Conservation (phyloP, 768 basidiomycete species). For the Suillus subalutaceus region DNA sequence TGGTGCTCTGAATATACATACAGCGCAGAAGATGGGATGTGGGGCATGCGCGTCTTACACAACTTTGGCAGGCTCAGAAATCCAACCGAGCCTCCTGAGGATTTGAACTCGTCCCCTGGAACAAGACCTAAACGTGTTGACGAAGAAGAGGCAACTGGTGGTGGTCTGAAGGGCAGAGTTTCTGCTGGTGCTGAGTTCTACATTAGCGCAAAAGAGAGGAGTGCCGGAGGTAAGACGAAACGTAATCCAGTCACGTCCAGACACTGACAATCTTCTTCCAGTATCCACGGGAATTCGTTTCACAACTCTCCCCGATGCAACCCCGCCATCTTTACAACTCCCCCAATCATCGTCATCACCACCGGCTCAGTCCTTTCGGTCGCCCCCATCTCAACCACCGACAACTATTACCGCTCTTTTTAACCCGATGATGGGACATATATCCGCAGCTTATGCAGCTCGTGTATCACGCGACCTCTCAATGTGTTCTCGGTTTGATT, state of each 20-base stretch:
- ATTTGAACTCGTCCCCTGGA: conserved; percentile 24
- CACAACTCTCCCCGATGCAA: conserved; percentile 84
- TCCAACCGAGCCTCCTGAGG: conserved; percentile 40
- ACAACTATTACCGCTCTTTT: conserved; percentile 94
- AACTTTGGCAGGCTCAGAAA: conserved; percentile 81
- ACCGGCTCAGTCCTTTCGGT: conserved; percentile 32
- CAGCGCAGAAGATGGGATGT: conserved; percentile 94
- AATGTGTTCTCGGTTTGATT: conserved; percentile 88
- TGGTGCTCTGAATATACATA: conserved; percentile 95
- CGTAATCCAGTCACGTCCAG: not conserved
- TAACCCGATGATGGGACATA: conserved; percentile 95
- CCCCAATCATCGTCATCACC: conserved; percentile 42
- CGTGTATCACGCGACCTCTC: conserved; percentile 85
- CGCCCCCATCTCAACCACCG: conserved; percentile 68
- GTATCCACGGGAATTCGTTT: conserved; percentile 96
- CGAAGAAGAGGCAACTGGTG: conserved; percentile 91
- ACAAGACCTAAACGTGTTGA: conserved; percentile 78
- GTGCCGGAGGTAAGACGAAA: conserved; percentile 75
- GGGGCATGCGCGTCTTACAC: conserved; percentile 83
- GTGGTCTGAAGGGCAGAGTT: conserved; percentile 87
- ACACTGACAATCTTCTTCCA: conserved; percentile 32
- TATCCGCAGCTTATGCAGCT: conserved; percentile 90
- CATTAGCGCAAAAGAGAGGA: conserved; percentile 89
- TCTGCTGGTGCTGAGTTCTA: conserved; percentile 94
- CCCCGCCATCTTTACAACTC: conserved; percentile 64